Conservation (phyloP, 2,329 filamentous ascomycete genomes). For the Colletotrichum graminicola region DNA sequence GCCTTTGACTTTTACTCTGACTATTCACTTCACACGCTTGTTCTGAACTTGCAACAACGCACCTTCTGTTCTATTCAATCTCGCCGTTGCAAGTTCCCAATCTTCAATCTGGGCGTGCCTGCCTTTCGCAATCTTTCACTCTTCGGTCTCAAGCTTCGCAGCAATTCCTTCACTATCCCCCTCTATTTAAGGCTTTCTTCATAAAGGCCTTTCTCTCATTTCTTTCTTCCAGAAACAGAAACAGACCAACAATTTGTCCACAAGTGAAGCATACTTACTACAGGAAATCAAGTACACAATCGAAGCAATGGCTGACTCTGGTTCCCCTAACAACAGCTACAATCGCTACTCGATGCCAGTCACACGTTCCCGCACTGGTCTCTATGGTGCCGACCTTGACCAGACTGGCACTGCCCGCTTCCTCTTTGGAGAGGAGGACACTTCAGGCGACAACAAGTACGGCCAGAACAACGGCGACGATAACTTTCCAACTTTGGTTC, state of each 20-base stretch:
- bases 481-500: constrained; percentile 86
- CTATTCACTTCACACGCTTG: not conserved
- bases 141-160: not conserved
- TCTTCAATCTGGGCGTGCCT: not conserved
- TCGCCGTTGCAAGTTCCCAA: constrained; percentile 15
- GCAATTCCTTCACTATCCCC: not conserved
- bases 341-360: constrained; percentile 97
- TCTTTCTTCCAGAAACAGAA: not conserved
- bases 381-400: constrained; percentile 78
- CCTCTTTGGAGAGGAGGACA: constrained; percentile 84
- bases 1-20: not conserved
- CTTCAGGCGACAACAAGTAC: constrained; percentile 75
- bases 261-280: constrained; percentile 2
- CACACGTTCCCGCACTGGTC: constrained; percentile 75
- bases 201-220: not conserved
- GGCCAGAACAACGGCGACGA: constrained; percentile 82
- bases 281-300: constrained; percentile 5
- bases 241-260: constrained; percentile 29
- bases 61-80: not conserved
- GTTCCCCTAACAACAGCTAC: constrained; percentile 63
- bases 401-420: constrained; percentile 89
- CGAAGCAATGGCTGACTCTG: constrained; percentile 38
- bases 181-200: constrained; percentile 1
- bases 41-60: not conserved
- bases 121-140: not conserved